Evolutionary conservation across 805 yeast genomes (phyloP), one percentile per base, ranked within the genome.

Genomic region (Sporopachydermia lactativora): DNA sequence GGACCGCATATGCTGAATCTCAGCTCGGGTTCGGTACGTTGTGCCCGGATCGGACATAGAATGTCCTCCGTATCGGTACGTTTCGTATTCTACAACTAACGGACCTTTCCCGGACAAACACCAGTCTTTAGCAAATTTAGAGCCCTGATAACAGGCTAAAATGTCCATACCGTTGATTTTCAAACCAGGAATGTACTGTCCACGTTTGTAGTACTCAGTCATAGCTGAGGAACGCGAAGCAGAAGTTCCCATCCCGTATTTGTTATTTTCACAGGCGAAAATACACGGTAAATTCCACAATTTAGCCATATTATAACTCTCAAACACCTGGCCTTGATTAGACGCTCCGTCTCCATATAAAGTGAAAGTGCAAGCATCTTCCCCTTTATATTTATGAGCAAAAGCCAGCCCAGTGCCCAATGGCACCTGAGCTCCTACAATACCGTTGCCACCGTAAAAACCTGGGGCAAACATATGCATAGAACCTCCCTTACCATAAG

Each of bases 31-130:
- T 77, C 98, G 82, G 80, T 92, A 92, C 51, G 98, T 92, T 64
- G 98, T 92, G 75, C 98, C 98, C 58, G 98, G 98, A 69, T 92
- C 98, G 52, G 97, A 89, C 97, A 92, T 92, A 53, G 98, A 92
- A 77, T 92, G 98, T 65, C 98, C 98, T 72, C 97, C 97, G 64
- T 92, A 92, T 75, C 98, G 82, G 71, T 92, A 92, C 54, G 98
- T 92, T 71, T 88, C 96, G 68, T 81, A 92, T 73, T 92, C 98
- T 52, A 92, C 60, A 41, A 92, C 95, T 52, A 92, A 66, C 49
- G 98, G 98, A 49, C 97, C 98, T 58, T 89, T 88, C 58, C 95
- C 96, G 46, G 78, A 68, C 47, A 81, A 71, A 63, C 83, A 71
- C 95, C 94, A 92, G 65, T 89, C 95, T 71, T 86, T 88, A 58